Evolutionary conservation across 768 basidiomycete species (phyloP), one percentile per base, ranked within the genome.

Genomic region (Galerina sulciceps): DNA sequence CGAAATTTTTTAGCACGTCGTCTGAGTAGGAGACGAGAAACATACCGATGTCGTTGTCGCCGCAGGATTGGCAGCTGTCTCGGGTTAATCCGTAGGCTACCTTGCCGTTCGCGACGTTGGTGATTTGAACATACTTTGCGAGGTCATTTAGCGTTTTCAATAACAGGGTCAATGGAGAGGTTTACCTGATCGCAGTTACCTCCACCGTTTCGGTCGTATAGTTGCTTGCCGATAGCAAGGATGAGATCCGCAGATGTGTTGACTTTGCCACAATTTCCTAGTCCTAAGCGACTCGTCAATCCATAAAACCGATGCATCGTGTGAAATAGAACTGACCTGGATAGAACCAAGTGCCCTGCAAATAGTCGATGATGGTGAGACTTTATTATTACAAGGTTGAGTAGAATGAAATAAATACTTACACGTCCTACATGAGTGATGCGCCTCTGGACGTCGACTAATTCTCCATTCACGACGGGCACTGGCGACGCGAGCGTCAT

Each of bases 261-360:
- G 50, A 43, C 53, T 38, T 78, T 63, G 23, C 89, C 89, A 67
- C 90, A 92, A 71, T 89, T 88, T 43, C 88, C 90, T 22, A 77
- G 65, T 34, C 77, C 78, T 79, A 47, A 44, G n/a, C 51, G 31
- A 55, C 36, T 57, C 26, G 47, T 48, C 59, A 37, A 20, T 53
- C 34, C 4, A 31, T 43, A 73, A 45, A 11, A 31, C 26, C 8
- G 26, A 38, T n/a, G 23, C 14, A 40, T 48, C 40, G 26, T 20
- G 34, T 17, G 50, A 4, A 43, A 56, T 42, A 42, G 40, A 10
- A 66, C 72, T 67, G 17, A 76, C 79, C 85, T 53, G 79, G 81
- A 59, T 85, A 60, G 69, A 82, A 91, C 82, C 82, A 91, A 35
- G 89, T 91, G 40, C 84, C 89, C 89, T 90, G 62, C 2, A 57